Evolutionary conservation across 2,329 filamentous ascomycete genomes (phyloP).

Genomic region (Corinectria fuckeliana): DNA sequence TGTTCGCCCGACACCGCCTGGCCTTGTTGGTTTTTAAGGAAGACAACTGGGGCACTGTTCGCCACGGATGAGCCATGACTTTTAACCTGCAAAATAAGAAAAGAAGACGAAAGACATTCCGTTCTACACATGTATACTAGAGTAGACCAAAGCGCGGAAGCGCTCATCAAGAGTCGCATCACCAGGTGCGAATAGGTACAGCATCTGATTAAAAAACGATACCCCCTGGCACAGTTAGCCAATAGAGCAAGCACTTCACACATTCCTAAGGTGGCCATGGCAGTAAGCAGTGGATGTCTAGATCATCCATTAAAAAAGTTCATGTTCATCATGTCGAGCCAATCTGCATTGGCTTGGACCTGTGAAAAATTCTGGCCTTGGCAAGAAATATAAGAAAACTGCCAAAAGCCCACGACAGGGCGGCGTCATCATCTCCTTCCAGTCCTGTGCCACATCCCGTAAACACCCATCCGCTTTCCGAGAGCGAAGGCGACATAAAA

Average conservation of each 20-base stretch:
- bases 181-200: background rate
- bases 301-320: slow-evolving; percentile 24
- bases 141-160: background rate
- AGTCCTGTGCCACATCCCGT: slow-evolving; percentile 9
- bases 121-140: background rate
- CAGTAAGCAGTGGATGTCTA: slow-evolving; percentile 1
- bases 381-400: slow-evolving; percentile 37
- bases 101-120: background rate
- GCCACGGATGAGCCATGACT: slow-evolving; percentile 23
- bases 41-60: slow-evolving; percentile 72
- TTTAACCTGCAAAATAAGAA: background rate
- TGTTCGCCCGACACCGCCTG: slow-evolving; percentile 85
- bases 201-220: slow-evolving; percentile 23
- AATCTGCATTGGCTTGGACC: slow-evolving; percentile 24
- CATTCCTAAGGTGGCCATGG: background rate
- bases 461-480: slow-evolving; percentile 4
- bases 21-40: slow-evolving; percentile 88
- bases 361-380: slow-evolving; percentile 15
- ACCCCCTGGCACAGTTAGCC: no score
- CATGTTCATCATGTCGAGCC: slow-evolving; percentile 26
- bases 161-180: background rate
- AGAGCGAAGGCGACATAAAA: slow-evolving; percentile 9
- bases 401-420: slow-evolving; percentile 10
- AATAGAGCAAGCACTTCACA: no score
- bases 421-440: slow-evolving; percentile 14